Evolutionary conservation across 192 early-diverging fungal genomes (phyloP).

Genomic region (Coemansia sp.): DNA sequence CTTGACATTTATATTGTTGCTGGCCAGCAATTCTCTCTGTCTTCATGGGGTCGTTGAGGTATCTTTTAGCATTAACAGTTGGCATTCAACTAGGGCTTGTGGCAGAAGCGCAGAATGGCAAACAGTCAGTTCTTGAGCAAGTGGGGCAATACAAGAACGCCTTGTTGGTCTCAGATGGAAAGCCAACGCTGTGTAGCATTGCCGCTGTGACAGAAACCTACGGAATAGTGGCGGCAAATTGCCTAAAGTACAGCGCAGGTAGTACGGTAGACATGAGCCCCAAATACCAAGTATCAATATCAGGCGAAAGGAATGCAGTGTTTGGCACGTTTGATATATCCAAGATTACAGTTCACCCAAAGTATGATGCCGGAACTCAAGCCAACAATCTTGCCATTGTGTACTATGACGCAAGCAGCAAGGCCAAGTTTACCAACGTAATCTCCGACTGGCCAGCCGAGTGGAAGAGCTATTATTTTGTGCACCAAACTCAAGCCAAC

Average conservation of each 20-base stretch:
- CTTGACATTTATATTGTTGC: neutral
- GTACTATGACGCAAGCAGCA: conserved; percentile 10
- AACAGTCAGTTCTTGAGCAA: neutral
- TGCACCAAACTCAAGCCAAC: neutral
- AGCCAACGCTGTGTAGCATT: conserved; percentile 15
- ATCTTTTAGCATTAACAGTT: neutral
- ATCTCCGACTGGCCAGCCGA: neutral
- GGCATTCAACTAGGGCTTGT: neutral
- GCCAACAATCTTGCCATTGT: conserved; percentile 18
- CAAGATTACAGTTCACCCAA: neutral
- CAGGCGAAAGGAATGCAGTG: neutral
- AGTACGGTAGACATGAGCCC: conserved; percentile 1
- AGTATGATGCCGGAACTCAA: neutral
- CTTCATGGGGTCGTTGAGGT: neutral
- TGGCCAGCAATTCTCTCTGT: neutral
- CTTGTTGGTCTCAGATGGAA: conserved; percentile 8
- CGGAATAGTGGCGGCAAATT: conserved; percentile 13
- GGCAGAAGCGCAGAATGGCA: neutral
- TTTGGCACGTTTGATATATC: neutral
- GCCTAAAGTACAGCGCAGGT: neutral
- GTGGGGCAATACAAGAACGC: conserved; percentile 10
- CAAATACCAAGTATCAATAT: conserved; percentile 12
- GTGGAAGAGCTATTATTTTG: conserved; percentile 1
- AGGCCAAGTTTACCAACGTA: neutral
- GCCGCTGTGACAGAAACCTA: conserved; percentile 5